phyloP scores from a whole-genome alignment of 2,329 filamentous ascomycete species.

The Xylariaceae sp. region DNA sequence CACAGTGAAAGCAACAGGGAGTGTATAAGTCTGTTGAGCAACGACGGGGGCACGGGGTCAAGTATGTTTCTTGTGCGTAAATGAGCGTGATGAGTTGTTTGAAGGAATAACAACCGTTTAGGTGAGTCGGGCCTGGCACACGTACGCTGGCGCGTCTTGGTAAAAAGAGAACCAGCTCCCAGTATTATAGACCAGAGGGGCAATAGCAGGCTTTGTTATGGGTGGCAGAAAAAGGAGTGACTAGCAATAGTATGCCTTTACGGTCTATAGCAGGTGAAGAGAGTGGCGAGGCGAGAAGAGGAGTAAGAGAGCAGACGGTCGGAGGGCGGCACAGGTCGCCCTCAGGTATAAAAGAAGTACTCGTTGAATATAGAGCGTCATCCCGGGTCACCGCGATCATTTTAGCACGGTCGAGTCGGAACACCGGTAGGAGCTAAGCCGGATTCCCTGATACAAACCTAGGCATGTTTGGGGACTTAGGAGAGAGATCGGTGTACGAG shows the following conservation, averaged over 20 bases:
- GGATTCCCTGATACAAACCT: constrained; percentile 55
- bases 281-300: constrained; percentile 53
- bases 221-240: constrained; percentile 56
- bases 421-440: constrained; percentile 59
- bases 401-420: constrained; percentile 53
- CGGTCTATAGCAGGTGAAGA: constrained; percentile 46
- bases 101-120: constrained; percentile 51
- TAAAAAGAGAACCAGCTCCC: constrained; percentile 62
- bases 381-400: constrained; percentile 45
- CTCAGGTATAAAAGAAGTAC: constrained; percentile 60
- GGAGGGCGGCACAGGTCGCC: constrained; percentile 55
- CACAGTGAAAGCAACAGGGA: constrained; percentile 45
- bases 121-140: constrained; percentile 42
- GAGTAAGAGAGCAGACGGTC: constrained; percentile 47
- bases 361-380: constrained; percentile 49
- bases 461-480: constrained; percentile 41
- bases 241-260: constrained; percentile 47
- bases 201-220: constrained; percentile 47
- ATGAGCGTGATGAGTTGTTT: constrained; percentile 52
- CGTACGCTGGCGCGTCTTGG: constrained; percentile 47
- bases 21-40: constrained; percentile 38
- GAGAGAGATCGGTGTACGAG: constrained; percentile 44
- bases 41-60: constrained; percentile 22
- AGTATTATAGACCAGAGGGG: constrained; percentile 52
- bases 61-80: constrained; percentile 36